Conservation (phyloP, 2,329 filamentous ascomycete genomes). For the Monilinia fructigena region DNA sequence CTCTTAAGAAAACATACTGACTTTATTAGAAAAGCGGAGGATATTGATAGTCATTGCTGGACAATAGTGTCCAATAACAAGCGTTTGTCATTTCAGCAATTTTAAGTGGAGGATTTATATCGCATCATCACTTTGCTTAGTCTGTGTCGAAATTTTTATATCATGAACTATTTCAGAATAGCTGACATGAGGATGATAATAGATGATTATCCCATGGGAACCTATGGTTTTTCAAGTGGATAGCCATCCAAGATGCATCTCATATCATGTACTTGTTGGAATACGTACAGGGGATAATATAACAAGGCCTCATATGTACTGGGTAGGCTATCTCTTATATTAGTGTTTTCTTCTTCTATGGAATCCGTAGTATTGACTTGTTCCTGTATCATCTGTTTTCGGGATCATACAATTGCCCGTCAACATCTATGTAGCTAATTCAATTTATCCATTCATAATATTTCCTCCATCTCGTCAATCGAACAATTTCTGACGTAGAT, state of each 20-base stretch:
- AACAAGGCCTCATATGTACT: neutral
- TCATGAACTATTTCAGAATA: neutral
- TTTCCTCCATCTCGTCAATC: neutral
- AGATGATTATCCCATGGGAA: neutral
- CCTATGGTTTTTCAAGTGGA: constrained; percentile 11
- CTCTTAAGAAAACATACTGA: neutral
- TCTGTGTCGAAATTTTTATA: neutral
- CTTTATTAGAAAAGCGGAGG: no score
- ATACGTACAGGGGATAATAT: neutral
- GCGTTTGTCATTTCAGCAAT: neutral
- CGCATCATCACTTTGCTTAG: no score
- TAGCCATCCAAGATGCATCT: neutral
- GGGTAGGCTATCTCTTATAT: neutral
- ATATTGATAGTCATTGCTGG: neutral
- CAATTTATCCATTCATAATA: neutral
- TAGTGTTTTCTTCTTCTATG: neutral
- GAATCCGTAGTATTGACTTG: neutral
- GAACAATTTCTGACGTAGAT: neutral
- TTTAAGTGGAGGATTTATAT: neutral
- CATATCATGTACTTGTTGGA: neutral
- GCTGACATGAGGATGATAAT: no score
- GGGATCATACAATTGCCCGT: neutral
- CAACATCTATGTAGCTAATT: constrained; percentile 13
- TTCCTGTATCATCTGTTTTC: neutral
- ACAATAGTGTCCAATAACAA: neutral